These are phyloP conservation scores for Nakaseomyces kungkrabaensis DNA, from an alignment of 1,139 yeast genomes.

Conservation along the genomic window DNA sequence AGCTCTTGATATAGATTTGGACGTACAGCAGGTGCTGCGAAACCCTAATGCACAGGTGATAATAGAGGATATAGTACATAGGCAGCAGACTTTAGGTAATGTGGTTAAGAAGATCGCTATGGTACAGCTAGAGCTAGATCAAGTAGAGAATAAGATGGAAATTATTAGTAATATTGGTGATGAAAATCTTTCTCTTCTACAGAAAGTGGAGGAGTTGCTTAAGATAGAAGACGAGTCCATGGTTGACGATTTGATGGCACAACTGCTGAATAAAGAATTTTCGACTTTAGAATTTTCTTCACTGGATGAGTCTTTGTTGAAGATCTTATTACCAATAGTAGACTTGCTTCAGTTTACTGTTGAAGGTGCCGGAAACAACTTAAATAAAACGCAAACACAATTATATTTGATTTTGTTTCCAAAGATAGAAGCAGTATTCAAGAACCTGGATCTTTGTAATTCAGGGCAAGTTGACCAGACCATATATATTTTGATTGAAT, in stretches of 20 bases:
- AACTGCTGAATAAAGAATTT: constrained; percentile 3
- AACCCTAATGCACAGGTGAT: background rate
- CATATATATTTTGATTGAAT: constrained; percentile 33
- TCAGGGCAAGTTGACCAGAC: constrained; percentile 13
- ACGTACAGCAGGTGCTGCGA: background rate
- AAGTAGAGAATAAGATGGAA: background rate
- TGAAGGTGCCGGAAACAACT: constrained; percentile 9
- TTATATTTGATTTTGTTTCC: constrained; percentile 12
- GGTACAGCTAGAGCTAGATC: background rate
- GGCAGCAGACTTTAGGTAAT: background rate
- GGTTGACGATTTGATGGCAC: constrained; percentile 10
- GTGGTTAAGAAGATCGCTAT: background rate
- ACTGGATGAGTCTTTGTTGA: background rate
- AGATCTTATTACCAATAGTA: constrained; percentile 6
- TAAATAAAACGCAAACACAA: constrained; percentile 22
- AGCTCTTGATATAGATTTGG: background rate
- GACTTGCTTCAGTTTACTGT: constrained; percentile 16
- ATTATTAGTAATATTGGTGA: background rate
- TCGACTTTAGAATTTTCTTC: background rate
- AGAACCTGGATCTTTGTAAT: constrained; percentile 8
- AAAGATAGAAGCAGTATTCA: constrained; percentile 9
- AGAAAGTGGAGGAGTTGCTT: constrained; percentile 6
- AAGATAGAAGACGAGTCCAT: constrained; percentile 8
- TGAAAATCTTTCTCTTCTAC: background rate
- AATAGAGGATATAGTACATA: background rate